Conservation (phyloP, 2,329 filamentous ascomycete genomes). For the Sporothrix inflata region DNA sequence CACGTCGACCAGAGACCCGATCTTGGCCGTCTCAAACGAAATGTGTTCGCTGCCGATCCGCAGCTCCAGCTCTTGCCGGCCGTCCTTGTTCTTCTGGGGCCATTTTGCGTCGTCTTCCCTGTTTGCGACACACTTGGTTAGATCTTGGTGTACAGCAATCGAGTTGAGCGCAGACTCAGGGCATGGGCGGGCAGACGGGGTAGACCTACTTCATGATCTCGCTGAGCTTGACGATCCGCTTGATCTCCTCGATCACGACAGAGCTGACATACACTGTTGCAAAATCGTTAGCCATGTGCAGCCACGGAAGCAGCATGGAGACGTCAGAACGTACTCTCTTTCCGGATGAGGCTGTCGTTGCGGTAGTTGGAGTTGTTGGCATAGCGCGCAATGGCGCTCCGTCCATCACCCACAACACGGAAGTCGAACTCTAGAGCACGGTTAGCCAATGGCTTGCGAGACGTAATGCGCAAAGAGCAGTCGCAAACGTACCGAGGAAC, state of each 20-base stretch:
- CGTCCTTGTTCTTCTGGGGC: constrained; percentile 99
- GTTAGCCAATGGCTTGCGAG: constrained; percentile 31
- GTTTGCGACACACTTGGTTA: constrained; percentile 22
- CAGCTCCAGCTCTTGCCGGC: constrained; percentile 94
- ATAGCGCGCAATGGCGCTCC: constrained; percentile 91
- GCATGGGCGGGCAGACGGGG: neutral
- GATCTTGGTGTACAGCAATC: neutral
- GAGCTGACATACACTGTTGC: constrained; percentile 89
- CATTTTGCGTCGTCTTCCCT: constrained; percentile 98
- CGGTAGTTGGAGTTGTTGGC: constrained; percentile 99
- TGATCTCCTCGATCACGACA: constrained; percentile 88
- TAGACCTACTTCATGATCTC: constrained; percentile 89
- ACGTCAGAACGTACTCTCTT: constrained; percentile 79
- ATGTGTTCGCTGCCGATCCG: constrained; percentile 93
- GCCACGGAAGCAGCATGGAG: neutral
- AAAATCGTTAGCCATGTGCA: constrained; percentile 19
- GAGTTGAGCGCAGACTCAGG: neutral
- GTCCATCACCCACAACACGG: constrained; percentile 85
- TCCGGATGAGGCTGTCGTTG: constrained; percentile 96
- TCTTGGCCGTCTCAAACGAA: constrained; percentile 98
- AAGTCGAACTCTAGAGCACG: constrained; percentile 84
- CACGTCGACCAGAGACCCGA: constrained; percentile 94
- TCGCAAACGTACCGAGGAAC: constrained; percentile 74
- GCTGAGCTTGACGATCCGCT: constrained; percentile 93
- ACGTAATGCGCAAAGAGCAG: neutral